Evolutionary conservation across 352 stramenopile species (phyloP).

Genomic region (Saprolegnia parasitica): DNA sequence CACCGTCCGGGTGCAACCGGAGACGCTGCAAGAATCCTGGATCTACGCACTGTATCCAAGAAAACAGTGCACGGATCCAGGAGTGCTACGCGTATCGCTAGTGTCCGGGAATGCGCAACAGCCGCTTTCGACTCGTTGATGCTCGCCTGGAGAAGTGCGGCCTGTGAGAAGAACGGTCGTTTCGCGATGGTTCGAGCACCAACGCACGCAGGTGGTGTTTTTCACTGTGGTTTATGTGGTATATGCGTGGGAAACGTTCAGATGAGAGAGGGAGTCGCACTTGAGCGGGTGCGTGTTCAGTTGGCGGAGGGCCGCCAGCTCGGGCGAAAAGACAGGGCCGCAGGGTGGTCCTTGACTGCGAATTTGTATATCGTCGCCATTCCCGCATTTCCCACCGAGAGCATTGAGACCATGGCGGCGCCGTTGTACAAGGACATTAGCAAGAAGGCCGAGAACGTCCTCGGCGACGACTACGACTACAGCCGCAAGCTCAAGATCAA

Average conservation of each 20-base stretch:
- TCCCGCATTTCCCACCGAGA: neutral
- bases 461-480: conserved; percentile 75
- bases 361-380: conserved; percentile 12
- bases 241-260: conserved; percentile 18
- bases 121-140: too few species aligned
- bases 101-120: too few species aligned
- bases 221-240: neutral
- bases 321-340: conserved; percentile 6
- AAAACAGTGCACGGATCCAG: too few species aligned
- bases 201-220: too few species aligned
- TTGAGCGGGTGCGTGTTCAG: conserved; percentile 23
- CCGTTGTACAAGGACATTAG: conserved; percentile 78
- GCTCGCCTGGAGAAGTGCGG: too few species aligned
- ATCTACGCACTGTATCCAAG: too few species aligned
- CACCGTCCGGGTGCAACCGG: too few species aligned
- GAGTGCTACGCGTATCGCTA: too few species aligned
- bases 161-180: too few species aligned
- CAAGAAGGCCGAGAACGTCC: conserved; percentile 71
- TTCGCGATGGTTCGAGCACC: too few species aligned
- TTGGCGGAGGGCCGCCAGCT: neutral
- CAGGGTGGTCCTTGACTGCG: neutral
- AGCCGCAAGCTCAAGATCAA: conserved; percentile 79
- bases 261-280: conserved; percentile 18
- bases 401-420: conserved; percentile 37
- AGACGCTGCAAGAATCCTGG: too few species aligned